Evolutionary conservation across 257 asterid species (phyloP), one percentile per base, ranked within the genome.

Genomic region (Solanum gandarillasii): DNA sequence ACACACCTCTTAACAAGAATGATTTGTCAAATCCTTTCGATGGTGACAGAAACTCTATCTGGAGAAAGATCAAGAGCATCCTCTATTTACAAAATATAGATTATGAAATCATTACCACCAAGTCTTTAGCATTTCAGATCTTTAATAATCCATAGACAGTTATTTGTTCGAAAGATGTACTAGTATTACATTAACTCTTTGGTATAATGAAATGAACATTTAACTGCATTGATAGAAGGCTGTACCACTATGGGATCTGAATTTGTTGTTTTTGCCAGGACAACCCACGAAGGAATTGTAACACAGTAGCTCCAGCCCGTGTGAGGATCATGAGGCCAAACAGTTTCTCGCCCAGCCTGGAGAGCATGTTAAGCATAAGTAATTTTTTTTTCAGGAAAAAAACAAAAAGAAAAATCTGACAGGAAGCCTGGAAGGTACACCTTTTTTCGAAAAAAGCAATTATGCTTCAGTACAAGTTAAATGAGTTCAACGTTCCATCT

Each of bases 271-370:
- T 97, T 96, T 85, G 99, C 98, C 86, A 94, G 95, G 86, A 93
- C 95, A 81, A 94, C 95, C 99, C 99, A 96, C 65, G 99, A 97
- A 70, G 99, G 99, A 88, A 97, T 90, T 62, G 94, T 93, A 85
- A 97, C 92, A 83, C 99, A 96, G 90, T 95, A 96, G 94, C 99
- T 96, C 99, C 99, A 97, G 52, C 99, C 99, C 8, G 98, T 89
- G 79, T 88, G 95, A 88, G 96, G 98, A 90, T 96, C 99, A 90
- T 97, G 99, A 58, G 99, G 99, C 99, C 99, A 96, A 86, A 94
- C 90, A 87, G 98, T 96, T 88, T 95, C 98, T 87, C 93, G 91
- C 38, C 98, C 99, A 65, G 93, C 94, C 99, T 96, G 94, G 90
- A 89, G 60, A 88, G 85, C 35, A 86, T 78, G 89, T 65, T 62